A percentile compares a stretch with the other conserved stretches of the same genome.
Conservation (phyloP, 163 green algal species). For the Chlamydomonas reinhardtii region DNA sequence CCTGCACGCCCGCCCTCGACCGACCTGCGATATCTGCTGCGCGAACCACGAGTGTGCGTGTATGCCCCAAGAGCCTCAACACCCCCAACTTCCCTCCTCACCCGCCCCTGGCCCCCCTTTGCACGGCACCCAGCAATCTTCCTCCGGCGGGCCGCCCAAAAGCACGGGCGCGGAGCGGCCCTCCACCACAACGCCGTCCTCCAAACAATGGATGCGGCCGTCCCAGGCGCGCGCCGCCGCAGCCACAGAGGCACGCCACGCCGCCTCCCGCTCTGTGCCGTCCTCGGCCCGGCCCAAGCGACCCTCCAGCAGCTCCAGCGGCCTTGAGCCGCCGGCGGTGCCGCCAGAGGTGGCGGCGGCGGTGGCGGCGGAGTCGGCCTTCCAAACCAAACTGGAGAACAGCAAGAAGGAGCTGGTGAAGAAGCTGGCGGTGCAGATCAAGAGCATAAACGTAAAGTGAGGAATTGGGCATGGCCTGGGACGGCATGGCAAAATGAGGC, state of each 20-base stretch:
- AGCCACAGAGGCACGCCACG: neutral
- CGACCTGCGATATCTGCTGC: too few relatives aligned
- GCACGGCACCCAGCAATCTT: too few relatives aligned
- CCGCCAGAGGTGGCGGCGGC: neutral
- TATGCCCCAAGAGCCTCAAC: too few relatives aligned
- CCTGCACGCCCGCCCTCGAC: too few relatives aligned
- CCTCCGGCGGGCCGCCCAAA: too few relatives aligned
- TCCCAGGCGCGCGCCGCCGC: neutral
- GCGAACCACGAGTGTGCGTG: too few relatives aligned
- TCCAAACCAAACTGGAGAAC: neutral
- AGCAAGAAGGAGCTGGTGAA: slow-evolving; percentile 31
- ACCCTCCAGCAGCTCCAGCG: neutral
- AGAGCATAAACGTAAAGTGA: slow-evolving; percentile 24
- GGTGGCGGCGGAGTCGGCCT: neutral
- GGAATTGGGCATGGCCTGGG: neutral
- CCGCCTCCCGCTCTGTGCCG: too few relatives aligned
- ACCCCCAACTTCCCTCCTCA: too few relatives aligned
- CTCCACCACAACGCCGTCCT: neutral
- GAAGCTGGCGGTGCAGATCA: slow-evolving; percentile 45
- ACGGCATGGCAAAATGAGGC: too few relatives aligned
- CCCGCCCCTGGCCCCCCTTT: too few relatives aligned
- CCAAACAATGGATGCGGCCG: slow-evolving; percentile 34
- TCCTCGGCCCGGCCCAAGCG: neutral
- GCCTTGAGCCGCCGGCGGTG: neutral
- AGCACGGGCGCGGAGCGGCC: too few relatives aligned